These are phyloP conservation scores for Solanum corneliomulleri DNA, from an alignment of 257 asterid species.

Conservation along the genomic window DNA sequence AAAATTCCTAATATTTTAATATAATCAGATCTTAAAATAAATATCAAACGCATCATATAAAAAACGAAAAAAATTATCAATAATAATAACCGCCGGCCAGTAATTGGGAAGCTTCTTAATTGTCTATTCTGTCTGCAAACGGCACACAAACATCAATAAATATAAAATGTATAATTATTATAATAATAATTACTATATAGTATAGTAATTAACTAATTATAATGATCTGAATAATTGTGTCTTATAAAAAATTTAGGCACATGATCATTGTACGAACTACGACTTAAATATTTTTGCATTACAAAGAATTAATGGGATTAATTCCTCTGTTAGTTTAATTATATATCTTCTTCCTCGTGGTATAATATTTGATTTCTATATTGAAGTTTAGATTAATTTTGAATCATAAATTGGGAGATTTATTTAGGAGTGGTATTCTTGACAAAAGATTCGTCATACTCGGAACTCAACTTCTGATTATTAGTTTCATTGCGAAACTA, in stretches of 20 bases:
- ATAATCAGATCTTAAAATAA: too few relatives aligned
- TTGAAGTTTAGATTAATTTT: fast-evolving
- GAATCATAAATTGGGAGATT: too few relatives aligned
- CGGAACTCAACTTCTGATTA: background rate
- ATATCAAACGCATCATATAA: fast-evolving
- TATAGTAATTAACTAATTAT: too few relatives aligned
- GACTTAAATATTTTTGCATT: background rate
- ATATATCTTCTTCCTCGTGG: background rate
- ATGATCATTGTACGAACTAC: background rate
- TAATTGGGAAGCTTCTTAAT: background rate
- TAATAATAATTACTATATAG: too few relatives aligned
- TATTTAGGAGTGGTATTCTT: background rate
- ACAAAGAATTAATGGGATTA: background rate
- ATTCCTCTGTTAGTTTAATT: too few relatives aligned
- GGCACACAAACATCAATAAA: background rate
- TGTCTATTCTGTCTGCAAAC: background rate
- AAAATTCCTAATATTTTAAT: too few relatives aligned
- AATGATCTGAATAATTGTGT: background rate
- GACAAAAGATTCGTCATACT: too few relatives aligned
- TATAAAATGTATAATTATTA: too few relatives aligned
- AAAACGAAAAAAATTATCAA: too few relatives aligned
- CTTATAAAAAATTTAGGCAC: background rate
- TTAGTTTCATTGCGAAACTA: fast-evolving
- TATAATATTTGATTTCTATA: too few relatives aligned
- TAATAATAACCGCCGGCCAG: background rate